phyloP scores from a whole-genome alignment of 306 rosid species.

The Lablab purpureus region DNA sequence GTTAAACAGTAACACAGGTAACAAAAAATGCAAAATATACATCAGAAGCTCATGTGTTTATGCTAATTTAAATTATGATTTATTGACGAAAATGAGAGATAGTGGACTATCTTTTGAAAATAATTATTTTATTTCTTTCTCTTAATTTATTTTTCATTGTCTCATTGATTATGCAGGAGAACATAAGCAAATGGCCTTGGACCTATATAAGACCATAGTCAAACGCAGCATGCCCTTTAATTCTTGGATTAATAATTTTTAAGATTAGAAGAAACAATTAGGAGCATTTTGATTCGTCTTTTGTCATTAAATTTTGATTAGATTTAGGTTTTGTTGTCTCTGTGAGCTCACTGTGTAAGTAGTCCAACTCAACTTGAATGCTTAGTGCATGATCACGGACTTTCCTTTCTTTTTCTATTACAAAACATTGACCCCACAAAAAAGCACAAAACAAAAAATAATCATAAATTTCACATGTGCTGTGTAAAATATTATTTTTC shows the following conservation, averaged over 20 bases:
- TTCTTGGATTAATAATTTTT: background rate
- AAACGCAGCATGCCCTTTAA: background rate
- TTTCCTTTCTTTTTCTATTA: background rate
- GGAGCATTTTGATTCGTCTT: background rate
- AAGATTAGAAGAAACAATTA: background rate
- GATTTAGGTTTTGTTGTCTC: background rate
- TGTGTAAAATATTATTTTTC: background rate
- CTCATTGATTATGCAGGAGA: slow-evolving; percentile 1
- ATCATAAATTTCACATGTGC: slow-evolving; percentile 14
- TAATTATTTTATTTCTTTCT: background rate
- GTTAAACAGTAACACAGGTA: too few species aligned
- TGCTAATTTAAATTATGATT: too few species aligned
- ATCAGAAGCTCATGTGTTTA: too few species aligned
- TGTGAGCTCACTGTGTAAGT: background rate
- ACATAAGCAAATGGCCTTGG: background rate
- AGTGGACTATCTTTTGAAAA: too few species aligned
- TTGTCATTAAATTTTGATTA: background rate
- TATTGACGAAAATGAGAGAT: too few species aligned
- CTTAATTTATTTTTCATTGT: background rate
- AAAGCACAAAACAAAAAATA: background rate
- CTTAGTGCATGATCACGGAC: slow-evolving; percentile 21
- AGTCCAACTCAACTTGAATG: background rate
- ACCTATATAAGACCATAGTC: slow-evolving; percentile 5
- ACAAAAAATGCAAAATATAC: too few species aligned
- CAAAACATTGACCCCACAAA: background rate